phyloP scores from a whole-genome alignment of 2,329 filamentous ascomycete genomes.

The Phyllosticta capitalensis region DNA sequence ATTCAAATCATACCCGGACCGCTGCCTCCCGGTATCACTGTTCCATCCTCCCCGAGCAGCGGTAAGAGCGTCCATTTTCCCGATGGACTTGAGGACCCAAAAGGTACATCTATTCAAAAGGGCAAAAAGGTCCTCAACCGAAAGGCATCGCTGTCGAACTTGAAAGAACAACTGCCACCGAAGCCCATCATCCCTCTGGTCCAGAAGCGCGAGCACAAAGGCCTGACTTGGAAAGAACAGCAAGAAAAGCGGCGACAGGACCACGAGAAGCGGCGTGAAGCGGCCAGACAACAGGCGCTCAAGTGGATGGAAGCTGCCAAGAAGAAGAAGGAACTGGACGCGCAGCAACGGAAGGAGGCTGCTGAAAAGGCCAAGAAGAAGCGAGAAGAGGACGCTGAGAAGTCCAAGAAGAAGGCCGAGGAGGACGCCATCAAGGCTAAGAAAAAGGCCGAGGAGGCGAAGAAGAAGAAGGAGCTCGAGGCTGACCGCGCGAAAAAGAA shows the following conservation, averaged over 20 bases:
- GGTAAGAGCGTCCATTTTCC: constrained; percentile 11
- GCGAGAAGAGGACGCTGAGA: not conserved
- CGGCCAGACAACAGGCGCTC: not conserved
- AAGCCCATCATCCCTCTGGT: not conserved
- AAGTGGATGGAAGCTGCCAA: not conserved
- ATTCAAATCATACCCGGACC: not conserved
- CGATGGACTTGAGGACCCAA: constrained; percentile 5
- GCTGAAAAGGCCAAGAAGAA: not conserved
- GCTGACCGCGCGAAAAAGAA: not conserved
- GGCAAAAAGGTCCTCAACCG: not conserved
- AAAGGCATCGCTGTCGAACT: not conserved
- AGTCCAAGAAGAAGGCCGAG: not conserved
- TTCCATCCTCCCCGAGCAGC: constrained; percentile 4
- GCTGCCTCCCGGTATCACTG: not conserved
- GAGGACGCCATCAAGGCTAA: not conserved
- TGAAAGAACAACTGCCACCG: not conserved
- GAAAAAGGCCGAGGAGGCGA: not conserved
- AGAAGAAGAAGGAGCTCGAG: not conserved
- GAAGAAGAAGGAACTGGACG: not conserved
- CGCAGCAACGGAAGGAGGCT: not conserved
- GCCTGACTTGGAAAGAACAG: constrained; percentile 3
- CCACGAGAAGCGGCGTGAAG: not conserved
- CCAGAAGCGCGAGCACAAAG: constrained; percentile 1
- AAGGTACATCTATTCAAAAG: not conserved
- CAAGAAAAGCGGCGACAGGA: not conserved